A percentile compares a stretch with the other conserved stretches of the same genome.
phyloP scores from a whole-genome alignment of 176 grass and related monocot species.

The Metroxylon sagu region DNA sequence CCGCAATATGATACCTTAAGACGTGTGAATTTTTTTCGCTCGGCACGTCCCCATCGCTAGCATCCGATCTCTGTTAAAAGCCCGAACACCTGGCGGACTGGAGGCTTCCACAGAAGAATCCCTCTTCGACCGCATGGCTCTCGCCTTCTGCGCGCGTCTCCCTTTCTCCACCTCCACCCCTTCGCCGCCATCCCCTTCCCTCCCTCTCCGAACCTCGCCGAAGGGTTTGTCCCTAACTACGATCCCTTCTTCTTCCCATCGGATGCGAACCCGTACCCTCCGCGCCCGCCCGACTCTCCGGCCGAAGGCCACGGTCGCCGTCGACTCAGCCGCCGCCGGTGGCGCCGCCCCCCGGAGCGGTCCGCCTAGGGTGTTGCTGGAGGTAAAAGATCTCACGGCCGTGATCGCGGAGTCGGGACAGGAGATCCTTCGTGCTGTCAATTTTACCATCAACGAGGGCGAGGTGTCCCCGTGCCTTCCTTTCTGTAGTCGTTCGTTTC shows the following conservation, averaged over 20 bases:
- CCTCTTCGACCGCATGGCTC: too few species aligned
- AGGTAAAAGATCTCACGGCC: constrained; percentile 63
- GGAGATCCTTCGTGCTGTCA: constrained; percentile 52
- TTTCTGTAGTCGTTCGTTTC: too few species aligned
- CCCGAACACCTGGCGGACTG: too few species aligned
- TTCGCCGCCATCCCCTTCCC: too few species aligned
- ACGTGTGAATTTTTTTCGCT: too few species aligned
- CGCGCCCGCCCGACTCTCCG: constrained; percentile 1
- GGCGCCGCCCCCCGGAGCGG: constrained; percentile 6
- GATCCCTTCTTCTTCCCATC: neutral
- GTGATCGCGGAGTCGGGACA: constrained; percentile 48
- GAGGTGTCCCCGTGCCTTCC: constrained; percentile 29
- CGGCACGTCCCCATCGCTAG: too few species aligned
- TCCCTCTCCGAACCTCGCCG: too few species aligned
- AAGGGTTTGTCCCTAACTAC: neutral
- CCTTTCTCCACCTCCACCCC: too few species aligned
- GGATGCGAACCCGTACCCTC: neutral
- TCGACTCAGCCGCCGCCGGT: constrained; percentile 5
- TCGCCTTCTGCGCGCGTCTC: too few species aligned
- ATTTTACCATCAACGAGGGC: constrained; percentile 64
- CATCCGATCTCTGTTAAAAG: too few species aligned
- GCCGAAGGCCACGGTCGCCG: constrained; percentile 20
- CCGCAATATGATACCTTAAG: too few species aligned
- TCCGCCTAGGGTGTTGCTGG: constrained; percentile 35
- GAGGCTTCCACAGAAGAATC: too few species aligned